Evolutionary conservation across 345 rosid species (phyloP).

Genomic region (Camelina hispida): DNA sequence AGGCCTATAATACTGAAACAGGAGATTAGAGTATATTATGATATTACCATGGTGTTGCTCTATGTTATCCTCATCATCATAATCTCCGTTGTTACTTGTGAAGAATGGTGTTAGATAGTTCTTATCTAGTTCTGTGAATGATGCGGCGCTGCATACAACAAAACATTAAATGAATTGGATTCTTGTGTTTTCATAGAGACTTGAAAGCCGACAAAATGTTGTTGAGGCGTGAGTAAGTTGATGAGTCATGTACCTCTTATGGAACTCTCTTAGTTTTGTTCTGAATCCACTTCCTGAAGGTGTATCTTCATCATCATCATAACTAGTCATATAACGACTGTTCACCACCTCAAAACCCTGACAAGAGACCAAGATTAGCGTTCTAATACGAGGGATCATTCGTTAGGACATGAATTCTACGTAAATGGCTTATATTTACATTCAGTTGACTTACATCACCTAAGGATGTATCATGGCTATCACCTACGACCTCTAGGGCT

Average conservation of each 20-base stretch:
- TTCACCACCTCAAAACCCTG: constrained; percentile 66
- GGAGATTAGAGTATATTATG: neutral
- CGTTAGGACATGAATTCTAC: neutral
- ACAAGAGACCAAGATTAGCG: constrained; percentile 4
- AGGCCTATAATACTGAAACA: neutral
- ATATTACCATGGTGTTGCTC: constrained; percentile 35
- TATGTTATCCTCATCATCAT: constrained; percentile 47
- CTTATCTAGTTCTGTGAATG: constrained; percentile 77
- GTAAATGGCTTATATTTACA: neutral
- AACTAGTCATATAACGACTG: constrained; percentile 61
- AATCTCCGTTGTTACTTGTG: constrained; percentile 82
- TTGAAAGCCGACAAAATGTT: neutral
- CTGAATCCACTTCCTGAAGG: constrained; percentile 79
- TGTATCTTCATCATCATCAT: constrained; percentile 57
- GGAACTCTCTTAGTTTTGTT: constrained; percentile 86
- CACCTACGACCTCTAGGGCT: constrained; percentile 91
- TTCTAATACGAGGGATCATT: neutral
- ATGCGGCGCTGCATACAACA: constrained; percentile 61
- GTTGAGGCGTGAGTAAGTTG: neutral
- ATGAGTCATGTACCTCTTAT: constrained; percentile 56
- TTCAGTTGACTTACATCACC: constrained; percentile 67
- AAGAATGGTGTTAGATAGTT: constrained; percentile 87
- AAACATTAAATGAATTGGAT: neutral
- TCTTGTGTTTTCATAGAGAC: neutral
- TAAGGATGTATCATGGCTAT: constrained; percentile 62